Conservation (phyloP, 805 yeast species). For the Starmerella cellae region DNA sequence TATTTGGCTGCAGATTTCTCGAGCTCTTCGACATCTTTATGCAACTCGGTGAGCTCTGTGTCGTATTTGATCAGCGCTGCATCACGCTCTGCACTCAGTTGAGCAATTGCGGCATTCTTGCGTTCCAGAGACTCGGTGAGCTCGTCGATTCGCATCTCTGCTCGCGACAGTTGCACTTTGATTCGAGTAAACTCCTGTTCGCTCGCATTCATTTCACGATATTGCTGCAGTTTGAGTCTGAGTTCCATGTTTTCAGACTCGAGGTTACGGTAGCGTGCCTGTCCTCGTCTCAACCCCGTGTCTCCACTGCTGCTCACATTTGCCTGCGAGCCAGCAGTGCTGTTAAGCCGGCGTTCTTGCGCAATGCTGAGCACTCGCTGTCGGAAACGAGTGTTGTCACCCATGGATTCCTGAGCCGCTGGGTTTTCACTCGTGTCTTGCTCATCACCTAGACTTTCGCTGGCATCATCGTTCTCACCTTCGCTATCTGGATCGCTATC, state of each 20-base stretch:
- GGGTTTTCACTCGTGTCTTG: background rate
- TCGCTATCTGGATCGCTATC: background rate
- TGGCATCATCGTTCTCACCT: background rate
- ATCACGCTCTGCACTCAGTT: slow-evolving; percentile 8
- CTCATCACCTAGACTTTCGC: too few relatives aligned
- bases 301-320: background rate
- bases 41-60: slow-evolving; percentile 6
- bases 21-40: slow-evolving; percentile 4
- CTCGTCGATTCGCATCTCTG: slow-evolving; percentile 13
- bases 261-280: slow-evolving; percentile 6
- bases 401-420: background rate
- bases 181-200: slow-evolving; percentile 8
- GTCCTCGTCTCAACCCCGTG: slow-evolving; percentile 6
- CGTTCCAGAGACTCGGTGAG: slow-evolving; percentile 12
- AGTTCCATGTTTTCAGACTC: slow-evolving; percentile 21
- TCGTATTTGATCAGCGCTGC: background rate
- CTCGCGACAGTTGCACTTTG: slow-evolving; percentile 4
- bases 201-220: slow-evolving; percentile 8
- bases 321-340: background rate
- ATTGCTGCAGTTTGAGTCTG: slow-evolving; percentile 16
- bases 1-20: slow-evolving; percentile 3
- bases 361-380: background rate
- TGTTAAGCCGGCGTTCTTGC: background rate
- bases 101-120: slow-evolving; percentile 9
- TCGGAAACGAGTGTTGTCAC: background rate